Evolutionary conservation across 495 filamentous ascomycete species (phyloP).

Genomic region (Hypoxylon lienhwacheense): DNA sequence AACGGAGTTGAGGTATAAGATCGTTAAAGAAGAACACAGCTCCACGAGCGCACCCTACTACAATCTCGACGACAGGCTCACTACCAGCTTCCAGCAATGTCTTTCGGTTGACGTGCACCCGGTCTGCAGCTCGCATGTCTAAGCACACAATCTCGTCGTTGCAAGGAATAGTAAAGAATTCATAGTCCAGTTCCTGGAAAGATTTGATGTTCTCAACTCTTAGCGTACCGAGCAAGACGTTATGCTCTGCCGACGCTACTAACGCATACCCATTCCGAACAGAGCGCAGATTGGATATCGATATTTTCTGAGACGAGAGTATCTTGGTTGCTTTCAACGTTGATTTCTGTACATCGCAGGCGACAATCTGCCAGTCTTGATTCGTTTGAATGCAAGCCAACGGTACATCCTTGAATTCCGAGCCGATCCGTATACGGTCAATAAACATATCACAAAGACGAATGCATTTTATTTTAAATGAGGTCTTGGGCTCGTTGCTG

Average conservation of each 20-base stretch:
- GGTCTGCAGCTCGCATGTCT: conserved; percentile 48
- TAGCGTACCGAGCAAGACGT: conserved; percentile 32
- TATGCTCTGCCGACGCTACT: conserved; percentile 27
- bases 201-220: conserved; percentile 11
- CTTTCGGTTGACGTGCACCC: conserved; percentile 36
- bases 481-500: conserved; percentile 51
- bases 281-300: conserved; percentile 40
- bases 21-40: conserved; percentile 78
- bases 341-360: conserved; percentile 40
- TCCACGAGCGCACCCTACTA: conserved; percentile 72
- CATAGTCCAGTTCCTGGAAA: conserved; percentile 48
- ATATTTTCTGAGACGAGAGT: conserved; percentile 39
- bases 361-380: conserved; percentile 46
- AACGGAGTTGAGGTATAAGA: conserved; percentile 59
- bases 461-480: conserved; percentile 35
- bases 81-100: conserved; percentile 43
- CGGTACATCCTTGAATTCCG: conserved; percentile 46
- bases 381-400: conserved; percentile 43
- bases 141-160: conserved; percentile 60
- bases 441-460: conserved; percentile 46
- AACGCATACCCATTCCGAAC: conserved; percentile 26
- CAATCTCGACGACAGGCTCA: conserved; percentile 62
- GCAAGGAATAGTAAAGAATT: conserved; percentile 54
- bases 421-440: conserved; percentile 43
- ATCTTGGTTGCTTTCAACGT: conserved; percentile 28